Conservation (phyloP, 2,329 filamentous ascomycete species). For the Nannizziopsis barbatae region DNA sequence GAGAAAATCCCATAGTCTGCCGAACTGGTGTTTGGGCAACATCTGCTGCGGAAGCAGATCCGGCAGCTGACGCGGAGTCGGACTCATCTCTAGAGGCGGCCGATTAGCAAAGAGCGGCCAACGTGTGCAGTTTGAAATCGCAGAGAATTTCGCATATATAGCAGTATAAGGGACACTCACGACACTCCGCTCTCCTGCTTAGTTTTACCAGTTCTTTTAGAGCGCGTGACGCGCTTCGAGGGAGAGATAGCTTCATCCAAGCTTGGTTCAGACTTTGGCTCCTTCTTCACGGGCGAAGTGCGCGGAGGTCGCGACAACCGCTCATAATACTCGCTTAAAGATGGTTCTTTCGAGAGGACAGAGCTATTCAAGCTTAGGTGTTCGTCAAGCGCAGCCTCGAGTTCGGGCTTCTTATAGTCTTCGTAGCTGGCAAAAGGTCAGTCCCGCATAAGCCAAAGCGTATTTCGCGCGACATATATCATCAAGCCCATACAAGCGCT, state of each 20-base stretch:
- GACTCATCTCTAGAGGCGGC: constrained; percentile 17
- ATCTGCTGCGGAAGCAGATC: constrained; percentile 36
- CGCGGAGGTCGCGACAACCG: constrained; percentile 29
- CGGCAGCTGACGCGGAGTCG: constrained; percentile 17
- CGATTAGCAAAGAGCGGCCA: not conserved
- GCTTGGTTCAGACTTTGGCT: constrained; percentile 28
- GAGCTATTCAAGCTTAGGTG: constrained; percentile 59
- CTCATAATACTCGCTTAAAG: constrained; percentile 66
- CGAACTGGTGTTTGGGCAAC: constrained; percentile 26
- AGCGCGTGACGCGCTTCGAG: constrained; percentile 25
- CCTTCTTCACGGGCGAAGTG: constrained; percentile 41
- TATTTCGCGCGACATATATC: constrained; percentile 2
- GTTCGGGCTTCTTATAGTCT: constrained; percentile 62
- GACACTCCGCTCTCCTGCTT: constrained; percentile 27
- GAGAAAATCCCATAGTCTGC: constrained; percentile 44
- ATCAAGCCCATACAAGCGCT: not conserved
- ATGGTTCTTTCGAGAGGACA: constrained; percentile 51
- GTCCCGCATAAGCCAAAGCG: constrained; percentile 10
- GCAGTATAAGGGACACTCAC: constrained; percentile 10
- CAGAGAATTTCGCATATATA: not conserved
- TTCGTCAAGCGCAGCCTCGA: constrained; percentile 63
- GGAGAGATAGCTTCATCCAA: constrained; percentile 23
- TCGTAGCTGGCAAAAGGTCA: constrained; percentile 46
- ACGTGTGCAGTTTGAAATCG: not conserved
- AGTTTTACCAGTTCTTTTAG: constrained; percentile 31